phyloP scores from a whole-genome alignment of 2,329 filamentous ascomycete genomes.

The Drechslera avenae region DNA sequence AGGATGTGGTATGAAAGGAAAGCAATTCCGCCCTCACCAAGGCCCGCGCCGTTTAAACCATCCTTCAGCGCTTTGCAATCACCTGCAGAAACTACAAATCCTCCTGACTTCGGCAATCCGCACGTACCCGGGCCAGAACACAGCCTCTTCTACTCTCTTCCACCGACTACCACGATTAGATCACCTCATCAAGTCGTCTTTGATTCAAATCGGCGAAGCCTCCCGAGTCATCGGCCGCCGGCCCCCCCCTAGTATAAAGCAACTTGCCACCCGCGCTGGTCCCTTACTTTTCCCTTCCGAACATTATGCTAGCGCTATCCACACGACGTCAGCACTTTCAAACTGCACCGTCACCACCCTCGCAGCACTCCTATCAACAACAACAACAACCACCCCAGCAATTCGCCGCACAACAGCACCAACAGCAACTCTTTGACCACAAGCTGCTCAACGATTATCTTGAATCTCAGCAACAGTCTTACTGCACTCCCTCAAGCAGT shows the following conservation, averaged over 20 bases:
- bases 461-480: constrained; percentile 43
- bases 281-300: constrained; percentile 37
- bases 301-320: constrained; percentile 47
- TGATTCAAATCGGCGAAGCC: constrained; percentile 30
- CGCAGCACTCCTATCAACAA: constrained; percentile 38
- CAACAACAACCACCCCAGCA: constrained; percentile 35
- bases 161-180: constrained; percentile 29
- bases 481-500: constrained; percentile 21
- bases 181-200: constrained; percentile 42
- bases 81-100: constrained; percentile 21
- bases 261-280: constrained; percentile 46
- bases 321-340: constrained; percentile 46
- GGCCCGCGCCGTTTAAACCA: constrained; percentile 29
- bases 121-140: constrained; percentile 27
- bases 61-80: constrained; percentile 46
- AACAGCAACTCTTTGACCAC: constrained; percentile 35
- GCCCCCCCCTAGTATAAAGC: constrained; percentile 44
- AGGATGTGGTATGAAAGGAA: constrained; percentile 33
- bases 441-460: constrained; percentile 48
- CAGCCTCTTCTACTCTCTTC: constrained; percentile 37
- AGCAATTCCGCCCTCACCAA: constrained; percentile 27
- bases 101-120: constrained; percentile 36
- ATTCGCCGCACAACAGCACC: constrained; percentile 24
- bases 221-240: constrained; percentile 39
- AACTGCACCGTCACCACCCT: constrained; percentile 39